Evolutionary conservation across 148 eudicot genomes (phyloP).

Genomic region (Nyssa sinensis): DNA sequence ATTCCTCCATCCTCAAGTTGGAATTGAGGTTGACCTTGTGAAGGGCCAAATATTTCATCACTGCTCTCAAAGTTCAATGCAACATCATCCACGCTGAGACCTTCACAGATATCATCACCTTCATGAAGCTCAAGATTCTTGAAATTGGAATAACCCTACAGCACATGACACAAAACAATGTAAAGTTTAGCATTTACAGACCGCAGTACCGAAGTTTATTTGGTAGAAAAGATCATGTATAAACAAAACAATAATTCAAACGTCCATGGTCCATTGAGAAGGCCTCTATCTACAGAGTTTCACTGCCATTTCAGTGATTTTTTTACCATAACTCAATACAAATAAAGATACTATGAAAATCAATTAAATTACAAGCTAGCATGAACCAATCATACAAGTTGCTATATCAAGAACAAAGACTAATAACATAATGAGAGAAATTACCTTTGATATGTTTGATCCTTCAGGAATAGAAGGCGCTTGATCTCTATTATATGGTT

Average conservation of each 20-base stretch:
- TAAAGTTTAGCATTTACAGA: constrained; percentile 1
- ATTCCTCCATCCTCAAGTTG: constrained; percentile 25
- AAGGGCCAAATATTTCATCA: constrained; percentile 34
- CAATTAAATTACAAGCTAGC: not conserved
- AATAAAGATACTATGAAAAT: not conserved
- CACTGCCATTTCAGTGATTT: not conserved
- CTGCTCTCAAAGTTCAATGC: constrained; percentile 32
- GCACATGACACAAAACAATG: not conserved
- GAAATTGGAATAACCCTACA: constrained; percentile 16
- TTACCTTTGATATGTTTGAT: constrained; percentile 36
- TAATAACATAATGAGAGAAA: not conserved
- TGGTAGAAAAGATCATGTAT: not conserved
- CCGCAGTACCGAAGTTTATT: not conserved
- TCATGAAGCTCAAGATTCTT: constrained; percentile 32
- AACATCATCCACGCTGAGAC: constrained; percentile 38
- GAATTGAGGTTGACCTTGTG: constrained; percentile 22
- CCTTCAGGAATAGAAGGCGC: constrained; percentile 22
- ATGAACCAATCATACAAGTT: not conserved
- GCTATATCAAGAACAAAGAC: not conserved
- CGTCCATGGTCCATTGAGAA: not conserved
- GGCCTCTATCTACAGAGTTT: not conserved
- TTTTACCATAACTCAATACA: no score
- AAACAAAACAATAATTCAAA: no score
- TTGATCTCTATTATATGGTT: constrained; percentile 24
- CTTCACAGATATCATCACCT: constrained; percentile 40